phyloP scores from a whole-genome alignment of 192 early-diverging fungal genomes.

The Endogone sp. region DNA sequence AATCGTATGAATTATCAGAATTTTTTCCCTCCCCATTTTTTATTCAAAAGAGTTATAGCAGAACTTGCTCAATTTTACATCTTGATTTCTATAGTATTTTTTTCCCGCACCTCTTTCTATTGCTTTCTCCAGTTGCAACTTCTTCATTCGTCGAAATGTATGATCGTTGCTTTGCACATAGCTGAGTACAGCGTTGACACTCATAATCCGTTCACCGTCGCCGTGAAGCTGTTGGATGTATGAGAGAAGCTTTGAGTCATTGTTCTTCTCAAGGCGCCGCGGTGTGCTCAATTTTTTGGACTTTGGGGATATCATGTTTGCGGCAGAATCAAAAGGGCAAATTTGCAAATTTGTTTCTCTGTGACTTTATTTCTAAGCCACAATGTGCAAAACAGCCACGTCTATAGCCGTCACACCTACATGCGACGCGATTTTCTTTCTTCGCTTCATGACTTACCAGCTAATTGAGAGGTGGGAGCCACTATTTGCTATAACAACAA shows the following conservation, averaged over 20 bases:
- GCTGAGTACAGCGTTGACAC: constrained; percentile 13
- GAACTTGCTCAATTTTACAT: not conserved
- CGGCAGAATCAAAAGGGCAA: too few species aligned
- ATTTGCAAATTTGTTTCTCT: too few species aligned
- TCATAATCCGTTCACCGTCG: constrained; percentile 12
- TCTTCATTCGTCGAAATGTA: constrained; percentile 32
- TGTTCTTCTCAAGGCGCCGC: not conserved
- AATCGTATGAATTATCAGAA: not conserved
- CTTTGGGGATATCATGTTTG: not conserved
- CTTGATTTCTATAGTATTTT: not conserved
- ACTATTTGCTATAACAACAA: not conserved
- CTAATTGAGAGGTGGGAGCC: not conserved
- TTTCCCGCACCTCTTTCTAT: constrained; percentile 26
- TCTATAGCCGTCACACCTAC: too few species aligned
- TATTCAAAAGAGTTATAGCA: too few species aligned
- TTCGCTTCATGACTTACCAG: not conserved
- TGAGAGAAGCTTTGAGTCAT: constrained; percentile 17
- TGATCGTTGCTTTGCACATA: constrained; percentile 29
- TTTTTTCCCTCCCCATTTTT: not conserved
- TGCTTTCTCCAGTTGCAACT: constrained; percentile 24
- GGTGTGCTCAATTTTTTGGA: not conserved
- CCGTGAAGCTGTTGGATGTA: constrained; percentile 21
- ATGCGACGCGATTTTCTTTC: too few species aligned
- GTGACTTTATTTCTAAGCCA: too few species aligned
- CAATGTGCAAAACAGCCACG: too few species aligned